Conservation (phyloP, 2,329 filamentous ascomycete species). For the Dothistroma pini region DNA sequence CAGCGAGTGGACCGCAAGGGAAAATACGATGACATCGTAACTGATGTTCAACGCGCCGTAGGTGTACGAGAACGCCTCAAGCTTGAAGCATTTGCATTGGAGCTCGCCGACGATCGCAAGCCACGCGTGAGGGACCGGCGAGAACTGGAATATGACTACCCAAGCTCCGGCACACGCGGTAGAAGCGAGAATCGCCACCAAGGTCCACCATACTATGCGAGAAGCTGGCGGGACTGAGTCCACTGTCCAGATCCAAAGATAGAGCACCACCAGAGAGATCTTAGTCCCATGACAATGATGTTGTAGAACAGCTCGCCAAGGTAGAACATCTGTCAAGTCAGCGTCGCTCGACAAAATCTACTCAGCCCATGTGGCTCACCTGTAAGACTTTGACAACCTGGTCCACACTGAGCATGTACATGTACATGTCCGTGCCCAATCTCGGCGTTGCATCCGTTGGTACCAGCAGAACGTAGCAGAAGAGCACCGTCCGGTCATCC, state of each 20-base stretch:
- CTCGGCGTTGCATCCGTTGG: slow-evolving; percentile 6
- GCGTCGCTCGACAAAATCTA: background rate
- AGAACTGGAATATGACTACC: slow-evolving; percentile 13
- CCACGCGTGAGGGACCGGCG: slow-evolving; percentile 9
- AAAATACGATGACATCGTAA: slow-evolving; percentile 8
- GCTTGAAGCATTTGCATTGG: slow-evolving; percentile 1
- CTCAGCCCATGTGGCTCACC: background rate
- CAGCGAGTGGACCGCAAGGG: slow-evolving; percentile 11
- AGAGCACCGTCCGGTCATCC: slow-evolving; percentile 9
- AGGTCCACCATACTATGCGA: slow-evolving; percentile 7
- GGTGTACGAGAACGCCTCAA: slow-evolving; percentile 6
- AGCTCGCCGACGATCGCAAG: background rate
- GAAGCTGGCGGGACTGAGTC: slow-evolving; percentile 7
- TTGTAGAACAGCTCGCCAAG: slow-evolving; percentile 11
- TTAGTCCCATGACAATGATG: slow-evolving; percentile 12
- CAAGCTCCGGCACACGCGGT: slow-evolving; percentile 6
- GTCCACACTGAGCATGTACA: slow-evolving; percentile 2
- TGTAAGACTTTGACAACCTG: slow-evolving; percentile 4
- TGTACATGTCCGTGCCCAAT: slow-evolving; percentile 10
- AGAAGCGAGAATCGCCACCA: slow-evolving; percentile 5
- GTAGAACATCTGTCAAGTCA: slow-evolving; percentile 9
- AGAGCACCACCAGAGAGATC: slow-evolving; percentile 11
- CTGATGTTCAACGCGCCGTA: slow-evolving; percentile 10
- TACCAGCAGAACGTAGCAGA: slow-evolving; percentile 8
- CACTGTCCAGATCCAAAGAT: slow-evolving; percentile 13